Base-by-base conservation (phyloP, 495 filamentous ascomycete species). In the Penicillium paradoxum region DNA sequence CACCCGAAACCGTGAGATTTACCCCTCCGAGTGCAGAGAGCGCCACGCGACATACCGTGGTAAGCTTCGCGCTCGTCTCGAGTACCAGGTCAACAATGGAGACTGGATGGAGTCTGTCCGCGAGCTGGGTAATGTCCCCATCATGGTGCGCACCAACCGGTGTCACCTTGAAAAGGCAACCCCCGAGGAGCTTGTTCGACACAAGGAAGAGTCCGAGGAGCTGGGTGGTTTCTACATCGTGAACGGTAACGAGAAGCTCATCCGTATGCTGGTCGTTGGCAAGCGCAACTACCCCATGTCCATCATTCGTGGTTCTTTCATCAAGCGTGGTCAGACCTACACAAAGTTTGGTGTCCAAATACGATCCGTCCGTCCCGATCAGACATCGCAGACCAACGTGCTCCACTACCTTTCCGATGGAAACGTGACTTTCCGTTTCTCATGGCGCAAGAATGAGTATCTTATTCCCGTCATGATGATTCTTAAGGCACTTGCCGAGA, bases 401-500 rank as follows among this genome's bases (percentile, higher is more conserved):
- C 78, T 98, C 21, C 93, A 98, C 69, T 98, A 97, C 71, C 83
- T 97, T 41, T 86, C 78, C 54, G 92, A 97, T 69, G 93, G 93
- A 55, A 97, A 96, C 67, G 83, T 97, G 53, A 96, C 88, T 2
- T 95, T 98, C 75, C 82, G 93, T 34, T 97, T 98, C 71, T 96
- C 92, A 1, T 98, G 93, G 93, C 79, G 92, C 56, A 98, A 98
- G 77, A 89, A 89, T 56, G 93, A 97, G 72, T 98, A 87, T 64
- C 79, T 97, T 19, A 79, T 98, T 13, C 93, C 93, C 15, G 88
- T 90, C 53, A 85, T 96, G 80, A 97, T 98, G 93, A 82, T 97
- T 13, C 70, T 98, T 55, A 97, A 97, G 74, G 93, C 93, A 2
- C 79, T 98, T 39, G 81, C 91, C 17, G 91, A 98, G 69, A 97